phyloP scores from a whole-genome alignment of 768 basidiomycete genomes.

The Trametopsis cervina region DNA sequence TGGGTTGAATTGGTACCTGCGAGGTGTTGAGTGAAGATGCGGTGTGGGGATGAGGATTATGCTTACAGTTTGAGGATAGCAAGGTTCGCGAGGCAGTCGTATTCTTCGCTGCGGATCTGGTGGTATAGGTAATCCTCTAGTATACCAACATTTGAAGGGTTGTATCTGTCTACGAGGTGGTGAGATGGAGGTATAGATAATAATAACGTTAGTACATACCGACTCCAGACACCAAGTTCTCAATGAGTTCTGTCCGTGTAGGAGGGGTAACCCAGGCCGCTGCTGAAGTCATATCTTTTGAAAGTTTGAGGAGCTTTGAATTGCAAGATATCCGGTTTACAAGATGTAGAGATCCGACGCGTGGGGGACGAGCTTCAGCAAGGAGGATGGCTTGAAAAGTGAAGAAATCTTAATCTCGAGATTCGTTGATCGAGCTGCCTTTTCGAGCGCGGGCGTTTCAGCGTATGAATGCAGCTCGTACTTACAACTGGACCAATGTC shows the following conservation, averaged over 20 bases:
- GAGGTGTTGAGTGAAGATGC: conserved; percentile 5
- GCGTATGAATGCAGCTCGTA: background rate
- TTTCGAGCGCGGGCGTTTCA: background rate
- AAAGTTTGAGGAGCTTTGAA: background rate
- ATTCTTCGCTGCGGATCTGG: conserved; percentile 86
- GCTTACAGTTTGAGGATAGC: conserved; percentile 88
- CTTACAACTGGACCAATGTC: background rate
- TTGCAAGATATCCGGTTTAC: too few species aligned
- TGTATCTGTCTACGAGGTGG: conserved; percentile 75
- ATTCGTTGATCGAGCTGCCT: background rate
- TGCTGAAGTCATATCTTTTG: conserved; percentile 38
- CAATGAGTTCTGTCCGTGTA: conserved; percentile 80
- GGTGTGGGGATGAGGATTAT: background rate
- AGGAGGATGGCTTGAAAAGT: background rate
- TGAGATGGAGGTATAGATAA: background rate
- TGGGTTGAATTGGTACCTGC: conserved; percentile 93
- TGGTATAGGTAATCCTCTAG: conserved; percentile 96
- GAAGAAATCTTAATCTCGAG: background rate
- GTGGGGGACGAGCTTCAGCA: too few species aligned
- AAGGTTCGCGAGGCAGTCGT: conserved; percentile 92
- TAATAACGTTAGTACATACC: conserved; percentile 40
- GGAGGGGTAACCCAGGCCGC: conserved; percentile 68
- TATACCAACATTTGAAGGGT: conserved; percentile 87
- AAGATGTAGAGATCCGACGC: too few species aligned
- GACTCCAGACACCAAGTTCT: conserved; percentile 86